phyloP scores from a whole-genome alignment of 768 basidiomycete genomes.

The Agaricus sinodeliciosus region DNA sequence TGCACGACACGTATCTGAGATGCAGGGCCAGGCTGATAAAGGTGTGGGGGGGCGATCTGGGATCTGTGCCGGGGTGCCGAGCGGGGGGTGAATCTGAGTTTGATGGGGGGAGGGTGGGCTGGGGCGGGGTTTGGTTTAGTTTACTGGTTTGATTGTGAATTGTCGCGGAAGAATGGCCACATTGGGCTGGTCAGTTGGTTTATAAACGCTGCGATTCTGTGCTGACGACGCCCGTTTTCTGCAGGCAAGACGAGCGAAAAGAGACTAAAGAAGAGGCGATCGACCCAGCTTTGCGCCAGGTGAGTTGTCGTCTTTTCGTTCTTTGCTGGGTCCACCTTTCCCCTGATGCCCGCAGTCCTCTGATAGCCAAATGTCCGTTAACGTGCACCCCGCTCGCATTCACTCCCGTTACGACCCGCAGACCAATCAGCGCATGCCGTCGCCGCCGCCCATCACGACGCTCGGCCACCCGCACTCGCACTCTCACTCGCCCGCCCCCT shows the following conservation, averaged over 20 bases:
- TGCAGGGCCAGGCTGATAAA: conserved; percentile 31
- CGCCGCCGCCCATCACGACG: conserved; percentile 35
- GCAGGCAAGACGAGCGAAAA: conserved; percentile 15
- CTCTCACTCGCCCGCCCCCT: conserved; percentile 56
- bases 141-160: conserved; percentile 12
- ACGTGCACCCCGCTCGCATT: conserved; percentile 6
- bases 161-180: conserved; percentile 19
- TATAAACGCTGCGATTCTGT: conserved; percentile 23
- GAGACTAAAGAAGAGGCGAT: conserved; percentile 18
- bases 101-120: background rate
- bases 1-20: conserved; percentile 5
- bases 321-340: too few relatives aligned
- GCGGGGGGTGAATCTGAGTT: conserved; percentile 1
- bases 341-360: background rate
- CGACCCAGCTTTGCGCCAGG: conserved; percentile 26
- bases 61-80: conserved; percentile 4
- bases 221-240: conserved; percentile 11
- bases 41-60: conserved; percentile 9
- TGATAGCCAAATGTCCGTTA: conserved; percentile 9
- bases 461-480: conserved; percentile 25
- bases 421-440: conserved; percentile 24
- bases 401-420: conserved; percentile 7
- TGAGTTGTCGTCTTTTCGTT: conserved; percentile 9
- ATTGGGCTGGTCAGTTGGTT: conserved; percentile 25
- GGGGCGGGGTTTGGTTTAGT: conserved; percentile 8